Percentiles rank a stretch among this genome's conserved stretches.
Conservation (phyloP, 2,329 filamentous ascomycete genomes). For the Trichoderma citrinoviride region DNA sequence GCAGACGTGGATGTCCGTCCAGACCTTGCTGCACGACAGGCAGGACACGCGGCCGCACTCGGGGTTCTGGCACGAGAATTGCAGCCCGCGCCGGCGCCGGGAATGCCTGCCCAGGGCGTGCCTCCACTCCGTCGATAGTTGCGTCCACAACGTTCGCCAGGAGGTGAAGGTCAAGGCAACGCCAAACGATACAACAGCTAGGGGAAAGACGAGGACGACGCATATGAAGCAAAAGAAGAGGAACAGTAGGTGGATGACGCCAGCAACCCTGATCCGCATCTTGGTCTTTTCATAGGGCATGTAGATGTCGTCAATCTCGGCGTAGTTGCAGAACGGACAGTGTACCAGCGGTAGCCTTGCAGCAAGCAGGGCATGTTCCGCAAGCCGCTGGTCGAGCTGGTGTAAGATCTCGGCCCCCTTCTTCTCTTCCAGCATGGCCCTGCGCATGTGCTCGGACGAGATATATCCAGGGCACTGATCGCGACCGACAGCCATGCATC, state of each 20-base stretch:
- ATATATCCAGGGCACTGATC: slow-evolving; percentile 74
- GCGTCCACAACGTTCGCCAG: slow-evolving; percentile 42
- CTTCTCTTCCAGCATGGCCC: slow-evolving; percentile 67
- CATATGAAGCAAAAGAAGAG: slow-evolving; percentile 53
- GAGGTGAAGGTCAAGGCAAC: slow-evolving; percentile 45
- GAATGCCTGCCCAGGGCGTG: slow-evolving; percentile 65
- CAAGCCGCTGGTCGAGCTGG: slow-evolving; percentile 75
- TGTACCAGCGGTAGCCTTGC: slow-evolving; percentile 72
- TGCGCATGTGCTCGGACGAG: slow-evolving; percentile 64
- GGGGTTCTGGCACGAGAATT: slow-evolving; percentile 73
- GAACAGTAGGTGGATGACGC: slow-evolving; percentile 48
- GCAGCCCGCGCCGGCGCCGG: slow-evolving; percentile 67
- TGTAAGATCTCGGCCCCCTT: slow-evolving; percentile 69
- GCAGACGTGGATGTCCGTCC: slow-evolving; percentile 87
- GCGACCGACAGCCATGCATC: slow-evolving; percentile 74
- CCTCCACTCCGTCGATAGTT: slow-evolving; percentile 48
- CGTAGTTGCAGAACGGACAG: slow-evolving; percentile 90
- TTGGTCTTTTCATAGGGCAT: slow-evolving; percentile 53
- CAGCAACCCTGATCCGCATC: slow-evolving; percentile 56
- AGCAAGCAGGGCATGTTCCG: slow-evolving; percentile 70
- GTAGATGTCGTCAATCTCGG: slow-evolving; percentile 79
- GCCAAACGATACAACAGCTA: slow-evolving; percentile 49
- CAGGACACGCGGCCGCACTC: slow-evolving; percentile 71
- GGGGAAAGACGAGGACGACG: slow-evolving; percentile 55
- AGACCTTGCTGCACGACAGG: slow-evolving; percentile 75